A percentile compares a stretch with the other conserved stretches of the same genome.
These are phyloP conservation scores for Antitrichia curtipendula DNA, from an alignment of 225 moss, liverwort and hornwort species.

Conservation along the genomic window DNA sequence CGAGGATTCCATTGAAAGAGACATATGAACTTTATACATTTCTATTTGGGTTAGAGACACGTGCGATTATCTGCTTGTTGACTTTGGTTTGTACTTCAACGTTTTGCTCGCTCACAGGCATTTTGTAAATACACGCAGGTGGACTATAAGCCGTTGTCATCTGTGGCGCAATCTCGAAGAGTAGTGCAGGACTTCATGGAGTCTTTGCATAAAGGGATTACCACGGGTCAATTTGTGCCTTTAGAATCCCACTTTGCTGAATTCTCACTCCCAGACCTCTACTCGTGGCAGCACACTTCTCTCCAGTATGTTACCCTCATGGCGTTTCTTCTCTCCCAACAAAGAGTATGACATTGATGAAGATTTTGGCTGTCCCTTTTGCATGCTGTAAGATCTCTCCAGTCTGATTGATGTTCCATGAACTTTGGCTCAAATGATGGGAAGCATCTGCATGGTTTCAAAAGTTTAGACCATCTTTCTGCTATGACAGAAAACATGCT, in stretches of 20 bases:
- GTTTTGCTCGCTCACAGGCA: not conserved
- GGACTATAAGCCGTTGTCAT: slow-evolving; percentile 79
- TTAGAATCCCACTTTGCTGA: slow-evolving; percentile 73
- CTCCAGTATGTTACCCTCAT: slow-evolving; percentile 88
- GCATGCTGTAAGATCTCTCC: not conserved
- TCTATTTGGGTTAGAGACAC: not conserved
- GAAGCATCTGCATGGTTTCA: not conserved
- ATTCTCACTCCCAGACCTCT: slow-evolving; percentile 54
- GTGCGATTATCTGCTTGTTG: not conserved
- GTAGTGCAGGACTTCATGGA: slow-evolving; percentile 88
- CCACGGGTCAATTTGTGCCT: slow-evolving; percentile 59
- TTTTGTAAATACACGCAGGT: slow-evolving; percentile 34
- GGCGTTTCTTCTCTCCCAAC: slow-evolving; percentile 67
- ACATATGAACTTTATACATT: not conserved
- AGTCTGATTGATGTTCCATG: not conserved
- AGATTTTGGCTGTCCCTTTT: not conserved
- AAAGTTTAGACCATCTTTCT: not conserved
- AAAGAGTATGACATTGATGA: slow-evolving; percentile 15
- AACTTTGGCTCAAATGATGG: not conserved
- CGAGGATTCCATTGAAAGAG: not conserved
- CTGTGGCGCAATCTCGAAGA: slow-evolving; percentile 67
- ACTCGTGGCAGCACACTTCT: slow-evolving; percentile 92
- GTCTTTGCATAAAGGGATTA: slow-evolving; percentile 60
- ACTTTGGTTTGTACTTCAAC: not conserved
- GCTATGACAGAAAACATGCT: not conserved